Percentiles rank a stretch among this genome's conserved stretches.
Conservation (phyloP, 2,329 filamentous ascomycete species). For the Hymenotorrendiella dingleyae region DNA sequence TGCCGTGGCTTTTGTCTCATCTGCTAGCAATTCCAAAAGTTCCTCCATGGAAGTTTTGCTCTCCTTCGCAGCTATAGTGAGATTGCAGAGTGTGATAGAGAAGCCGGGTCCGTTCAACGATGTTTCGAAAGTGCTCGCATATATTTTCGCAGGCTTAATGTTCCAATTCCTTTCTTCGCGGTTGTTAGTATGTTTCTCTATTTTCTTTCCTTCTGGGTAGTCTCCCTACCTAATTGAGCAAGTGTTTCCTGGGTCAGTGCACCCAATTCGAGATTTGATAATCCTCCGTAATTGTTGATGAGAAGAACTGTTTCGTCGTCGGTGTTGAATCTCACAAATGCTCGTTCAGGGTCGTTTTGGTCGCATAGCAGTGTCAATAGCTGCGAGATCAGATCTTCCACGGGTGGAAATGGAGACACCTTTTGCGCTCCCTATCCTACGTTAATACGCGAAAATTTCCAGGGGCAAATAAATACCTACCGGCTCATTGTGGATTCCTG, state of each 20-base stretch:
- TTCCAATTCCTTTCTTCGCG: conserved; percentile 38
- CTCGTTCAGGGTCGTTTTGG: conserved; percentile 40
- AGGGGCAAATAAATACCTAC: conserved; percentile 29
- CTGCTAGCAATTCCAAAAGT: conserved; percentile 42
- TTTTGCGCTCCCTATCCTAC: conserved; percentile 31
- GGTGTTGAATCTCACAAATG: conserved; percentile 41
- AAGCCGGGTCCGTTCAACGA: conserved; percentile 51
- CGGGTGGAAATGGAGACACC: conserved; percentile 44
- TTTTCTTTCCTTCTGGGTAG: background rate
- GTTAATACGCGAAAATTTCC: background rate
- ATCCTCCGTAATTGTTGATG: conserved; percentile 54
- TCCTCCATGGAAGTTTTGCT: conserved; percentile 27
- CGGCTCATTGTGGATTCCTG: conserved; percentile 62
- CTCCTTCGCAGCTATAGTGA: conserved; percentile 33
- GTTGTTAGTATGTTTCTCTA: background rate
- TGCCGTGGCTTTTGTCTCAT: conserved; percentile 40
- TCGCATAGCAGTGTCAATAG: conserved; percentile 42
- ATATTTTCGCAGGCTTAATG: conserved; percentile 41
- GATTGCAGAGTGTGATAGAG: conserved; percentile 48
- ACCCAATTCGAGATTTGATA: conserved; percentile 51
- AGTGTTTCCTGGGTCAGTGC: conserved; percentile 40
- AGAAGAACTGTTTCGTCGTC: conserved; percentile 44
- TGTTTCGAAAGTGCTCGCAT: conserved; percentile 44
- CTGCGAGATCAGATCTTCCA: conserved; percentile 41
- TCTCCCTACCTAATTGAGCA: conserved; percentile 29